These are phyloP conservation scores for Coemansia sp. DNA, from an alignment of 192 early-diverging fungal species.

Conservation along the genomic window DNA sequence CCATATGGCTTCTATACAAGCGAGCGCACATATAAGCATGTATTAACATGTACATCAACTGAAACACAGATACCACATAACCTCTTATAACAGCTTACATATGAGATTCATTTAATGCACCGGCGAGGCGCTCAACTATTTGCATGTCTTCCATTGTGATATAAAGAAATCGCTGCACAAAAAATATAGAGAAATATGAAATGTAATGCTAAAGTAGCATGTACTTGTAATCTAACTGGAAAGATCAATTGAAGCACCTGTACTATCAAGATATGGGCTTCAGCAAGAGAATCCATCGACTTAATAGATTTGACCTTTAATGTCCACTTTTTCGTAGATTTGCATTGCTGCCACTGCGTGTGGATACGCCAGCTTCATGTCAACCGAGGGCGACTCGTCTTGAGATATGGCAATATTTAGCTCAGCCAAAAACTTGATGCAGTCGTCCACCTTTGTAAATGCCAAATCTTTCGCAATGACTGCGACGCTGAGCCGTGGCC, in stretches of 20 bases:
- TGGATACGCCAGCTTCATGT: slow-evolving; percentile 61
- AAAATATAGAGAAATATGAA: background rate
- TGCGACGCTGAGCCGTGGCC: slow-evolving; percentile 23
- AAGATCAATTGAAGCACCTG: background rate
- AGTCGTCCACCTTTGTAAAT: slow-evolving; percentile 55
- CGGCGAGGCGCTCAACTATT: slow-evolving; percentile 21
- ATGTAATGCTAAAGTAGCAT: background rate
- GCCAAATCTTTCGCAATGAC: slow-evolving; percentile 70
- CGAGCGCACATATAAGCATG: background rate
- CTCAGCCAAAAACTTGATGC: slow-evolving; percentile 56
- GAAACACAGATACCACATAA: background rate
- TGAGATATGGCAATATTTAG: slow-evolving; percentile 37
- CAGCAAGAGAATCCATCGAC: background rate
- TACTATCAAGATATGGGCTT: background rate
- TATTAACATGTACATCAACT: background rate
- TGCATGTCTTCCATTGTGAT: background rate
- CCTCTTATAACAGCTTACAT: slow-evolving; percentile 16
- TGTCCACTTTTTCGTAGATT: slow-evolving; percentile 71
- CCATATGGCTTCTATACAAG: slow-evolving; percentile 21
- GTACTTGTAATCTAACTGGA: background rate
- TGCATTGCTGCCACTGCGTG: slow-evolving; percentile 56
- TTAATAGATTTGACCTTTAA: slow-evolving; percentile 71
- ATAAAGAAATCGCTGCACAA: background rate
- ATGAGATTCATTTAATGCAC: slow-evolving; percentile 16
- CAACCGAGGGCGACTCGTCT: slow-evolving; percentile 43